Base-by-base conservation (phyloP, 805 yeast species). In the Wickerhamomyces chaumierensis region DNA sequence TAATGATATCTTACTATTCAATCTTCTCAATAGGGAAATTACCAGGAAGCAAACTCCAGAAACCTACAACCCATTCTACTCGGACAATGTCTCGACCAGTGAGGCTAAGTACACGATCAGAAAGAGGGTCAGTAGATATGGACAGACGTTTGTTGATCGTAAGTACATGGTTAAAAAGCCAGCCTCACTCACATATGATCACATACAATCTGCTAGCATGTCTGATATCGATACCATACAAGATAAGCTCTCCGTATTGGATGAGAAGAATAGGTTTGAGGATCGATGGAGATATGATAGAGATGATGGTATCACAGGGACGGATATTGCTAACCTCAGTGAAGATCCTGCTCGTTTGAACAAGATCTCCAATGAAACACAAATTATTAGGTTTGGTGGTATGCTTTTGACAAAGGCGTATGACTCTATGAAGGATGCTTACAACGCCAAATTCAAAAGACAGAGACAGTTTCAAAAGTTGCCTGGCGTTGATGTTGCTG, bases 371-470 rank as follows among this genome's bases (percentile, higher is more conserved):
- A 80, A 80, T 39, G 90, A 79, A 37, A 87, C 96, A 2, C 96
- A 88, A 59, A 78, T 83, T 1, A 83, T 90, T 23, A 67, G 96
- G 42, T 88, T 88, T 60, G 95, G 96, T 8, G 75, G 94, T 6
- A 87, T 87, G 96, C 61, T 90, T 25, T 66, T 87, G 33, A 75
- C 92, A 4, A 90, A 88, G 57, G 79, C 96, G 0, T 83, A 83
- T 53, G 96, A 87, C 39, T 71, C 78, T 37, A 63, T 79, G 45
- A 66, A 85, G 49, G 86, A 87, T 53, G 81, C 88, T 17, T 76
- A 83, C 39, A 70, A 75, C 51, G 77, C n/a, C 33, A 31, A 21
- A 17, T 16, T 5, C 37, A 29, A 21, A 37, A 35, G 31, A 29
- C 32, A 7, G n/a, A n/a, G n/a, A 18, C 34, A 17, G 20, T 12